phyloP scores from a whole-genome alignment of 352 stramenopile genomes.

The Elongisporangium senticosum region DNA sequence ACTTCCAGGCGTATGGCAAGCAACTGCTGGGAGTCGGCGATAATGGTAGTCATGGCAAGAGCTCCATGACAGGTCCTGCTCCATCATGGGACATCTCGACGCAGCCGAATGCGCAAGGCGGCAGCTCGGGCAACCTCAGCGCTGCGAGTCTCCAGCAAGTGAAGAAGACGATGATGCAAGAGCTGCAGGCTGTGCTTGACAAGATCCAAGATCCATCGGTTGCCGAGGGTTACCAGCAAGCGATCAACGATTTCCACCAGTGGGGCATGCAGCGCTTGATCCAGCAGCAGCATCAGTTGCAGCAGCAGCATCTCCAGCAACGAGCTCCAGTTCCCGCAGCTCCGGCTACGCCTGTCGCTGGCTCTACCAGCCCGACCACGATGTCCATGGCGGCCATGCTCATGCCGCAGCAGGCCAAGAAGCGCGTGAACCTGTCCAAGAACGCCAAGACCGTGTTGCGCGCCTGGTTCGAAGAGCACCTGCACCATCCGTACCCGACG shows the following conservation, averaged over 20 bases:
- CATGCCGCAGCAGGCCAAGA: constrained; percentile 31
- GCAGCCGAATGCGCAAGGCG: background rate
- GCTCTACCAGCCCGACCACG: constrained; percentile 7
- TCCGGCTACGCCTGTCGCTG: background rate
- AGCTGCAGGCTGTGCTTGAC: constrained; percentile 16
- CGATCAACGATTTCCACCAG: constrained; percentile 20
- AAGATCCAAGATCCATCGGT: constrained; percentile 18
- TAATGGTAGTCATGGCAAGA: constrained; percentile 4
- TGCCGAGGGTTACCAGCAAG: constrained; percentile 20
- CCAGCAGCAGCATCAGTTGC: constrained; percentile 10
- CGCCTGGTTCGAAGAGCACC: constrained; percentile 78
- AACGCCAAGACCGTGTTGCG: constrained; percentile 66
- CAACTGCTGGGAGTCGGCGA: constrained; percentile 13
- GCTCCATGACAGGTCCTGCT: background rate
- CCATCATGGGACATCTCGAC: constrained; percentile 2
- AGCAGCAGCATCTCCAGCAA: constrained; percentile 1
- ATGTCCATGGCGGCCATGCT: constrained; percentile 17
- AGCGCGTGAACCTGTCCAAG: constrained; percentile 72
- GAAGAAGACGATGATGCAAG: constrained; percentile 18
- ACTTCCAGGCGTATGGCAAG: constrained; percentile 17
- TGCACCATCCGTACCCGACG: constrained; percentile 81
- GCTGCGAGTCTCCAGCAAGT: constrained; percentile 14
- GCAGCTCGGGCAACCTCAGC: constrained; percentile 4
- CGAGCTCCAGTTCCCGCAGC: constrained; percentile 4
- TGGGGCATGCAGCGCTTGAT: constrained; percentile 25